Base-by-base conservation (phyloP, 371 early-diverging fungal species). In the Apophysomyces sp. region DNA sequence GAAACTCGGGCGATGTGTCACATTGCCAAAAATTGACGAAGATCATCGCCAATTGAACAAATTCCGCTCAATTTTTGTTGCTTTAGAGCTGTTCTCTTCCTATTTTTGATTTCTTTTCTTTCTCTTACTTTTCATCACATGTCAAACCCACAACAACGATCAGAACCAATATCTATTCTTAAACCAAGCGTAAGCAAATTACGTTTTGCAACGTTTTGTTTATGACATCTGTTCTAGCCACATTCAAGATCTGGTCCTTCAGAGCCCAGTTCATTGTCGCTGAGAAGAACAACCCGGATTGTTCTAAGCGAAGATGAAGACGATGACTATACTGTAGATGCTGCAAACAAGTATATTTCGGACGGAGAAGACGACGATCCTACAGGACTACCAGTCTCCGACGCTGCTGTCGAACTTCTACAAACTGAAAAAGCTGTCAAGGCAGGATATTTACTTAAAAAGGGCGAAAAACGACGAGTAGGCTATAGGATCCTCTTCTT, bases 391-490 rank as follows among this genome's bases (percentile, higher is more conserved):
- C 75, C 83, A 9, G 70, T 78, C 56, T 72, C 82, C 15, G 78
- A 68, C 24, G 76, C 77, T 39, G 84, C 84, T 0, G 62, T 76
- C 15, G 84, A 85, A 44, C 68, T 85, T 31, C 66, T 89, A 30
- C 76, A 87, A 26, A 80, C 85, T 32, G 91, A 91, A 65, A 86
- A 88, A 66, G 82, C 85, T 16, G 59, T 89, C 29, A 81, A 83
- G 60, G 72, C 84, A 31, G 92, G 90, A 0, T 93, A 85, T 65
- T 75, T 93, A 56, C 66, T 80, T 30, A 93, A 93, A 79, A 92
- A 91, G 67, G 93, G 91, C 34, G 91, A 89, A 69, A 86, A 86
- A 65, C 72, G 92, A 74, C 83, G 88, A 68, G 89, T 88, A 72
- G 64, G n/a, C n/a, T n/a, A n/a, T n/a, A n/a, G n/a, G n/a, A n/a